Evolutionary conservation across 148 eudicot genomes (phyloP).

Genomic region (Spergularia bocconei): DNA sequence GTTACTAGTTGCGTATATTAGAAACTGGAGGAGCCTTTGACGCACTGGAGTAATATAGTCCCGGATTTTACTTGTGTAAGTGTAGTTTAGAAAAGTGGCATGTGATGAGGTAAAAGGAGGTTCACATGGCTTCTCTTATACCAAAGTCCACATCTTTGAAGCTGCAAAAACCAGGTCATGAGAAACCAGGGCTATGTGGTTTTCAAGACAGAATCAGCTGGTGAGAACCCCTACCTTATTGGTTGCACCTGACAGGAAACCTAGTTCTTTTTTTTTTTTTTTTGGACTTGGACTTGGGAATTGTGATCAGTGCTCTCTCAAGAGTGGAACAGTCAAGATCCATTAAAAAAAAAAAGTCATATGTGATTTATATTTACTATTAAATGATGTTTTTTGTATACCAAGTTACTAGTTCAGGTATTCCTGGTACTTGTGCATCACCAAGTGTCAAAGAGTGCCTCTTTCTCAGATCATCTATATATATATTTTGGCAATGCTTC

Average conservation of each 20-base stretch:
- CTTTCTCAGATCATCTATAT: neutral
- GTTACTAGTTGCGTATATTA: too few relatives aligned
- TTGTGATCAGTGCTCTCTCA: slow-evolving; percentile 25
- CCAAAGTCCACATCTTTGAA: slow-evolving; percentile 50
- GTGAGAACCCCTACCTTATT: slow-evolving; percentile 44
- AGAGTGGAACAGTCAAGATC: slow-evolving; percentile 16
- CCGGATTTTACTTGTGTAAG: neutral
- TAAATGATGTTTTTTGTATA: neutral
- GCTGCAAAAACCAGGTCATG: slow-evolving; percentile 36
- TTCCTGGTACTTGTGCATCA: neutral
- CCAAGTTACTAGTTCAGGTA: slow-evolving; percentile 3
- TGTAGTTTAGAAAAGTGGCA: slow-evolving; percentile 36
- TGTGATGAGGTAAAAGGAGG: slow-evolving; percentile 62
- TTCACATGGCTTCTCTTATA: slow-evolving; percentile 80
- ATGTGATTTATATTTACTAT: neutral
- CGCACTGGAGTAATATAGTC: neutral
- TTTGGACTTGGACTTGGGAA: slow-evolving; percentile 35
- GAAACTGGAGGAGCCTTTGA: too few relatives aligned
- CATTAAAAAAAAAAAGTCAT: neutral
- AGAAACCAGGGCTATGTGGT: slow-evolving; percentile 33
- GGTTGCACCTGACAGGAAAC: slow-evolving; percentile 25
- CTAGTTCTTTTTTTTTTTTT: slow-evolving; percentile 14
- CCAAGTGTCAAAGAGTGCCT: neutral
- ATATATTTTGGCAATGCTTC: slow-evolving; percentile 18
- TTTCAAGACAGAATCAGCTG: slow-evolving; percentile 50